Evolutionary conservation across 1,284 basidiomycete genomes (phyloP), one percentile per base, ranked within the genome.

Genomic region (Trametes hirsuta): DNA sequence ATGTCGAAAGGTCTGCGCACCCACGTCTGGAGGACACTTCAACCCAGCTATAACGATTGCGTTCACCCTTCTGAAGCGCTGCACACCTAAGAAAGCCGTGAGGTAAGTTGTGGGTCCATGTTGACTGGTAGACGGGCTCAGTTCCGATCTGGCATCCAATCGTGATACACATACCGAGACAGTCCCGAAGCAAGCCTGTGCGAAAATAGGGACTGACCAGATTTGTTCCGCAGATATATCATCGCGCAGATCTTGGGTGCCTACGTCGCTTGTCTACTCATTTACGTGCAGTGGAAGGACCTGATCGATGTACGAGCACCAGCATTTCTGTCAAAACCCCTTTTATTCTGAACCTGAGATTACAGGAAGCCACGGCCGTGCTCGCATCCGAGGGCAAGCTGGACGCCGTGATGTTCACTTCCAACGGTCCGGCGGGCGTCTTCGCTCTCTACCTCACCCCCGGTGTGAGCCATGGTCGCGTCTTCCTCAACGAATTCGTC

Each of bases 401-500:
- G 41, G 75, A 80, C 14, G 67, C 72, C 0, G 61, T 79, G 12
- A 76, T 82, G 67, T 90, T 87, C 71, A 84, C 84, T 0, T 80
- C 86, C 5, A 74, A 74, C n/a, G 86, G 87, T 3, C 81, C 85
- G 1, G 86, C 81, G 12, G 88, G 88, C 4, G 81, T 86, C 53
- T 86, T 90, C 56, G 88, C 75, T 3, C 73, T 88, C 42, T 84
- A 81, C 58, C 74, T 80, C 6, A 61, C 74, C 2, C 76, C 83
- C 15, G 83, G 83, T 4, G 74, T 80, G 46, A 82, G 79, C 46
- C 71, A 88, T 18, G 75, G 77, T n/a, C 76, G 80, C 15, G 80
- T 79, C 39, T 84, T 88, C 68, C 71, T 89, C 58, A 90, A 87
- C 69, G 88, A 90, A 63, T 87, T 88, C 64, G 75, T 87, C 45